A percentile compares a stretch with the other conserved stretches of the same genome.
Conservation (phyloP, 768 basidiomycete genomes). For the Galerina sulciceps region DNA sequence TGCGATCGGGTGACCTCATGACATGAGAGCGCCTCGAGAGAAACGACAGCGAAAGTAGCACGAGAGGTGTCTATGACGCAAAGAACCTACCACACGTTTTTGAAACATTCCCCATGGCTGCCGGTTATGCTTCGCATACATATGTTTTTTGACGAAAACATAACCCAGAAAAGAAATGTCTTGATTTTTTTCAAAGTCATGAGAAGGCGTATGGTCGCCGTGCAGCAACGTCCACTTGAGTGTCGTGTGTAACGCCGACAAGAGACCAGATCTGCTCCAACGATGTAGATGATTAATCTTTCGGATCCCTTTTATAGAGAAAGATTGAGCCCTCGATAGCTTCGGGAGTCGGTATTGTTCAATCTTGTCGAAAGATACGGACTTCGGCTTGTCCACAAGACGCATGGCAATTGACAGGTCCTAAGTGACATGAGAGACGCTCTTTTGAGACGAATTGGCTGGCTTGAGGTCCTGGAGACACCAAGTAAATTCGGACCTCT, state of each 20-base stretch:
- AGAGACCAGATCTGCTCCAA: too few species aligned
- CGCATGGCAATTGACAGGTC: slow-evolving; percentile 7
- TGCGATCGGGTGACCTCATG: slow-evolving; percentile 2
- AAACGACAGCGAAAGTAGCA: not conserved
- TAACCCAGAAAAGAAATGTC: not conserved
- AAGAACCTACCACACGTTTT: not conserved
- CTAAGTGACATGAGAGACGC: slow-evolving; percentile 2
- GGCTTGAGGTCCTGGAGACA: too few species aligned
- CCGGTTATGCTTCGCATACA: not conserved
- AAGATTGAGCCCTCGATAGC: too few species aligned
- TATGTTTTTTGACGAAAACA: slow-evolving; percentile 1
- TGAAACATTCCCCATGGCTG: not conserved
- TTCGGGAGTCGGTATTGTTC: too few species aligned
- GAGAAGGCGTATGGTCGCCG: too few species aligned
- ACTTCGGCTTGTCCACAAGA: too few species aligned
- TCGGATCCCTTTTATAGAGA: too few species aligned
- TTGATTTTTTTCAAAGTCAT: not conserved
- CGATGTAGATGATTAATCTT: too few species aligned
- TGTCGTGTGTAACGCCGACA: too few species aligned
- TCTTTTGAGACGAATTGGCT: not conserved
- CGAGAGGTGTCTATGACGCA: slow-evolving; percentile 3
- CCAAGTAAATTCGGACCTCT: too few species aligned
- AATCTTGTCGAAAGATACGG: too few species aligned
- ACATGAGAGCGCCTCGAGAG: not conserved
- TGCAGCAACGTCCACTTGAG: too few species aligned